These are phyloP conservation scores for Leucoagaricus sp. DNA, from an alignment of 1,284 basidiomycete genomes.

Conservation along the genomic window DNA sequence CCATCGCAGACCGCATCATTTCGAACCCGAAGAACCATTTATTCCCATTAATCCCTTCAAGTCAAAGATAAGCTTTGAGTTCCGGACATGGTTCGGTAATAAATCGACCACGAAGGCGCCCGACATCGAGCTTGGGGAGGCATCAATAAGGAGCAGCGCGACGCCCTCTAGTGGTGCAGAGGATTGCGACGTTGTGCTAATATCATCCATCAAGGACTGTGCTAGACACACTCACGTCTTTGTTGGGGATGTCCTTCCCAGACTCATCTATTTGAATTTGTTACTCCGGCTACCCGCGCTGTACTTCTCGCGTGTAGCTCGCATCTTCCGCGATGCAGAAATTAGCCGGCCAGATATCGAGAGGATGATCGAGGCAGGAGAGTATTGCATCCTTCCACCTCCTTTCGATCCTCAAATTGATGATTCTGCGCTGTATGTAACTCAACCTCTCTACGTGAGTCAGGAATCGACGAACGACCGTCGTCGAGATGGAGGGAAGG, in stretches of 20 bases:
- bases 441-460: not conserved
- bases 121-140: conserved; percentile 22
- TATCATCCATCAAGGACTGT: conserved; percentile 22
- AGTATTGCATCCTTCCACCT: conserved; percentile 18
- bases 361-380: conserved; percentile 55
- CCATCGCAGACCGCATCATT: conserved; percentile 21
- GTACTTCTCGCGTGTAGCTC: conserved; percentile 73
- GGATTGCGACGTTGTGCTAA: conserved; percentile 29
- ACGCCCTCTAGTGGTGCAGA: conserved; percentile 19
- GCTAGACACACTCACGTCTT: conserved; percentile 31
- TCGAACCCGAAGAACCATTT: conserved; percentile 39
- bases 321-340: conserved; percentile 74
- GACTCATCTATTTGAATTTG: conserved; percentile 61
- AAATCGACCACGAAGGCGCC: conserved; percentile 16
- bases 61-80: conserved; percentile 27
- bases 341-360: conserved; percentile 72
- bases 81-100: conserved; percentile 20
- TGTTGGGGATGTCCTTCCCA: conserved; percentile 52
- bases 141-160: conserved; percentile 10
- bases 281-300: conserved; percentile 71
- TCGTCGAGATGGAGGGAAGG: not conserved
- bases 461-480: not conserved
- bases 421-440: not conserved
- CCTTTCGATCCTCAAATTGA: not conserved
- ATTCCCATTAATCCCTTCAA: conserved; percentile 45